A percentile compares a stretch with the other conserved stretches of the same genome.
Conservation (phyloP, 1,284 basidiomycete genomes). For the Schizophyllum amplum region DNA sequence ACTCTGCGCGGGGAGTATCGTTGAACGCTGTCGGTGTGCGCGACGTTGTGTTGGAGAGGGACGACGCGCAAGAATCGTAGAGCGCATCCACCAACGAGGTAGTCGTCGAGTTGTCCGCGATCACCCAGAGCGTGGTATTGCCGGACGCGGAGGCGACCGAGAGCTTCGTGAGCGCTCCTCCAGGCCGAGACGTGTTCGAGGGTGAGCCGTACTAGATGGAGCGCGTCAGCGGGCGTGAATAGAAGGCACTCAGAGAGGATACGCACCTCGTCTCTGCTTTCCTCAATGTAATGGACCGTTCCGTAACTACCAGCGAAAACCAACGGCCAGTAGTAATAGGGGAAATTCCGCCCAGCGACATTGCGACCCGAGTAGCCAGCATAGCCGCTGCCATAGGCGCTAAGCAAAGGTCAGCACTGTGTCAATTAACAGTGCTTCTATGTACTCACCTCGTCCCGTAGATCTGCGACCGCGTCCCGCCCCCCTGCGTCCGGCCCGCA, state of each 20-base stretch:
- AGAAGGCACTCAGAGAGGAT: background rate
- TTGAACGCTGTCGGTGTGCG: slow-evolving; percentile 25
- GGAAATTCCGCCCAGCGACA: slow-evolving; percentile 39
- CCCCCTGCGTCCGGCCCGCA: slow-evolving; percentile 26
- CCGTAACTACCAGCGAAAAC: slow-evolving; percentile 33
- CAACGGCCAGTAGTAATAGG: slow-evolving; percentile 54
- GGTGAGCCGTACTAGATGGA: slow-evolving; percentile 42
- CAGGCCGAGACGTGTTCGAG: slow-evolving; percentile 47
- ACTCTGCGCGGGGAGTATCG: slow-evolving; percentile 25
- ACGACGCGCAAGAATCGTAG: slow-evolving; percentile 21
- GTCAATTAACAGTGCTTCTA: background rate
- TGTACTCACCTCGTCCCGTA: slow-evolving; percentile 25
- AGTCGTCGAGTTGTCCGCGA: slow-evolving; percentile 53
- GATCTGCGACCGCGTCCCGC: slow-evolving; percentile 28
- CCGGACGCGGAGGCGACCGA: slow-evolving; percentile 38
- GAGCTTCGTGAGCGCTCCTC: slow-evolving; percentile 44
- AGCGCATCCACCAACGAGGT: slow-evolving; percentile 40
- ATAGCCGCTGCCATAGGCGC: slow-evolving; percentile 54
- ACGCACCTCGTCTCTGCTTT: slow-evolving; percentile 19
- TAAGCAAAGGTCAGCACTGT: slow-evolving; percentile 15
- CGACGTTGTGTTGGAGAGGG: slow-evolving; percentile 14
- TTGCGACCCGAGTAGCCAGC: slow-evolving; percentile 35
- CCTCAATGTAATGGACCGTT: slow-evolving; percentile 33
- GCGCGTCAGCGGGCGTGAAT: background rate
- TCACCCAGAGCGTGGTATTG: slow-evolving; percentile 43